Conservation (phyloP, 2,329 filamentous ascomycete species). For the Sporothrix brasiliensis region DNA sequence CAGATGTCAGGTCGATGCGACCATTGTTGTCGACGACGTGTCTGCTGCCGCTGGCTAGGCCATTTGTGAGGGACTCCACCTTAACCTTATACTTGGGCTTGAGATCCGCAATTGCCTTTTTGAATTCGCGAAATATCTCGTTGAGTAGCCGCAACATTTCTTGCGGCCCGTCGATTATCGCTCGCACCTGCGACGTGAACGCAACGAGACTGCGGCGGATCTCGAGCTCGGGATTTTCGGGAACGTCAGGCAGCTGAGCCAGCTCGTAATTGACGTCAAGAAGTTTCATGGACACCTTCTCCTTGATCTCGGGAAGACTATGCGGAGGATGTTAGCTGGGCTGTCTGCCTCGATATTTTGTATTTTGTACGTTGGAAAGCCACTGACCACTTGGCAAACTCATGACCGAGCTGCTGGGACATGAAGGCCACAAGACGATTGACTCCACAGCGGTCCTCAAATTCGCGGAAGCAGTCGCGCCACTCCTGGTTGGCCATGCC, state of each 20-base stretch:
- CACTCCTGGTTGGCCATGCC: constrained; percentile 47
- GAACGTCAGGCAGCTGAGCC: constrained; percentile 64
- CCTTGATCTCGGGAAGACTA: constrained; percentile 48
- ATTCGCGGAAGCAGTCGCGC: constrained; percentile 54
- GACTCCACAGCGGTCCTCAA: constrained; percentile 56
- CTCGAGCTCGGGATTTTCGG: constrained; percentile 66
- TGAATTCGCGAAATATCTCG: constrained; percentile 55
- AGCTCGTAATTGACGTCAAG: constrained; percentile 59
- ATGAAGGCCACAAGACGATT: constrained; percentile 57
- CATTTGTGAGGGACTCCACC: constrained; percentile 11
- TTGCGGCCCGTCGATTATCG: constrained; percentile 52
- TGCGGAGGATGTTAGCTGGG: background rate
- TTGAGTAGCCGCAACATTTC: constrained; percentile 51
- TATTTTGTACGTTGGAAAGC: background rate
- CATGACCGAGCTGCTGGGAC: constrained; percentile 56
- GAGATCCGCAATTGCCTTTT: constrained; percentile 49
- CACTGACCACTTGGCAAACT: constrained; percentile 56
- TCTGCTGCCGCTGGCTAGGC: background rate
- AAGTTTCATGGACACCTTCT: constrained; percentile 56
- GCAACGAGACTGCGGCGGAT: constrained; percentile 62
- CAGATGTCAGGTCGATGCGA: constrained; percentile 43
- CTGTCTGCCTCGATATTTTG: background rate
- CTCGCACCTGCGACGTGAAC: constrained; percentile 59
- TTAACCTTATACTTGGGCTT: constrained; percentile 54
- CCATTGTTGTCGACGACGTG: background rate